Conservation (phyloP, 2,329 filamentous ascomycete species). For the Trichoderma sp. region DNA sequence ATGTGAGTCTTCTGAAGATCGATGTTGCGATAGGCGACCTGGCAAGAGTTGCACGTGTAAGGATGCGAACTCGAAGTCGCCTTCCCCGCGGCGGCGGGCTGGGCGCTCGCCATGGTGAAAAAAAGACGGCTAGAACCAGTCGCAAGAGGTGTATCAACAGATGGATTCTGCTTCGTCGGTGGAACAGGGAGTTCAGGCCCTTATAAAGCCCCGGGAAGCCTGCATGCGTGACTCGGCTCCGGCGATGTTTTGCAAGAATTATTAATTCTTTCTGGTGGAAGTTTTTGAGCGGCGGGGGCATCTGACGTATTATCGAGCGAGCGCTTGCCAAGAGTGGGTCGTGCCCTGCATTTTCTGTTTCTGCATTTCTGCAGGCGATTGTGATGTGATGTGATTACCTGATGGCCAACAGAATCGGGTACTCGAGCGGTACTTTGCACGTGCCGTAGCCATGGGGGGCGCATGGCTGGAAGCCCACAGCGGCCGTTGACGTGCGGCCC, state of each 20-base stretch:
- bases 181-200: background rate
- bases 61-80: constrained; percentile 62
- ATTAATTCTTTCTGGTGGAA: constrained; percentile 27
- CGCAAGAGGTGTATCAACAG: background rate
- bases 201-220: background rate
- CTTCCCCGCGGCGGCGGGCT: constrained; percentile 32
- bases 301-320: constrained; percentile 23
- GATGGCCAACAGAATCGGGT: background rate
- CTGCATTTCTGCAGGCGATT: background rate
- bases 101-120: constrained; percentile 45
- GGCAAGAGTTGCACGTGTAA: constrained; percentile 97
- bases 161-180: background rate
- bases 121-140: background rate
- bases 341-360: constrained; percentile 20
- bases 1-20: constrained; percentile 94
- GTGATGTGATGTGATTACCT: too few species aligned
- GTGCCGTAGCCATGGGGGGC: background rate
- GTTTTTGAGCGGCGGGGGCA: constrained; percentile 29
- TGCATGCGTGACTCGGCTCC: constrained; percentile 10
- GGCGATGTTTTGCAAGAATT: constrained; percentile 21
- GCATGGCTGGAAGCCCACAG: background rate
- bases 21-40: constrained; percentile 91
- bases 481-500: background rate
- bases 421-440: background rate
- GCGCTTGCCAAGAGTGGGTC: constrained; percentile 13